Evolutionary conservation across 352 stramenopile species (phyloP).

Genomic region (Phytopythium montanum): DNA sequence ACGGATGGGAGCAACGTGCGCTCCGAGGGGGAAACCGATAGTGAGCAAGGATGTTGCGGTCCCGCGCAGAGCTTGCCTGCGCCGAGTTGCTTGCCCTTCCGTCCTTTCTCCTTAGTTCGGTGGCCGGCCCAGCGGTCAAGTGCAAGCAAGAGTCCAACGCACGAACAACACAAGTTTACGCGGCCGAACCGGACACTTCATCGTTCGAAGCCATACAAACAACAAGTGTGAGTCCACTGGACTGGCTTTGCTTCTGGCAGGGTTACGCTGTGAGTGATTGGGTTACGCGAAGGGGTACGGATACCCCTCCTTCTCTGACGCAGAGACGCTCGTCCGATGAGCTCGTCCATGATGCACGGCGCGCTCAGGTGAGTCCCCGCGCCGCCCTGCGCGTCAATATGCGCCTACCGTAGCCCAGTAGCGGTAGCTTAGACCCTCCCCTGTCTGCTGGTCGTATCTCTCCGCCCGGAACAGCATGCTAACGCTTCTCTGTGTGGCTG

Average conservation of each 20-base stretch:
- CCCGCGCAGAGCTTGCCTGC: too few species aligned
- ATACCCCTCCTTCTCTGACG: not conserved
- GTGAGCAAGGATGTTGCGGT: not conserved
- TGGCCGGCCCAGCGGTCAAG: not conserved
- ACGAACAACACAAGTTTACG: not conserved
- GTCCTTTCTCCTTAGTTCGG: not conserved
- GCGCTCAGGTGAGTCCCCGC: slow-evolving; percentile 26
- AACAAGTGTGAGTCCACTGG: too few species aligned
- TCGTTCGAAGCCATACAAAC: too few species aligned
- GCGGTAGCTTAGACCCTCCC: not conserved
- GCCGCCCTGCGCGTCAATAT: not conserved
- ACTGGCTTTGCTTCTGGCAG: too few species aligned
- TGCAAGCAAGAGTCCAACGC: not conserved
- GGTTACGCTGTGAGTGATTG: not conserved
- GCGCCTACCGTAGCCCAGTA: not conserved
- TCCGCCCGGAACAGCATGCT: not conserved
- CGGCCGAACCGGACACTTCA: not conserved
- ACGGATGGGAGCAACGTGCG: not conserved
- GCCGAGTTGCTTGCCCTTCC: too few species aligned
- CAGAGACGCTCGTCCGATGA: not conserved
- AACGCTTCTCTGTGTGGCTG: not conserved
- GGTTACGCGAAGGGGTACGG: not conserved
- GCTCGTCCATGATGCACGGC: slow-evolving; percentile 16
- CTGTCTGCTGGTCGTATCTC: not conserved
- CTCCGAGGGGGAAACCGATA: not conserved